phyloP scores from a whole-genome alignment of 2,329 filamentous ascomycete species.

The Clonostachys chloroleuca region DNA sequence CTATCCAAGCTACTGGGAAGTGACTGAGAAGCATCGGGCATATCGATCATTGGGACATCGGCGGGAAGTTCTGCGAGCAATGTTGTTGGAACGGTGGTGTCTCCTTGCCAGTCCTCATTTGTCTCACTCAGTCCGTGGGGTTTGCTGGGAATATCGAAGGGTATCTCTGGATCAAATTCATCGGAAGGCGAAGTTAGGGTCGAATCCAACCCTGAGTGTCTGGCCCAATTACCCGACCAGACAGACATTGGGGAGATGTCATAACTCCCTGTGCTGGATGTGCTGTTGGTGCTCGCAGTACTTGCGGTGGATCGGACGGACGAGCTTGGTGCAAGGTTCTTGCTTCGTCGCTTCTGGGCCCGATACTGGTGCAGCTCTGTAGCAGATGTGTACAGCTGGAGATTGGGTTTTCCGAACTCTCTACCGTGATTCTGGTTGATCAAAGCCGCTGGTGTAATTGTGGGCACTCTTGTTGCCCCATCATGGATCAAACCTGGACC shows the following conservation, averaged over 20 bases:
- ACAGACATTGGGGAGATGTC: slow-evolving; percentile 43
- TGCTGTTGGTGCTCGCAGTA: slow-evolving; percentile 31
- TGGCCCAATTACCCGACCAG: slow-evolving; percentile 32
- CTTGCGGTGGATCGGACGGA: slow-evolving; percentile 40
- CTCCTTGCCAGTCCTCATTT: no score
- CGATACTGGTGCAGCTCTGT: slow-evolving; percentile 19
- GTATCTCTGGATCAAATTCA: slow-evolving; percentile 15
- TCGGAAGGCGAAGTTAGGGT: slow-evolving; percentile 40
- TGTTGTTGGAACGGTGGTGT: no score
- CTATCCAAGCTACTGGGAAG: no score
- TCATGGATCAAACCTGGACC: no score
- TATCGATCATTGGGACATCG: slow-evolving; percentile 3
- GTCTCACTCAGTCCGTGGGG: no score
- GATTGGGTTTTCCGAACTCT: slow-evolving; percentile 20
- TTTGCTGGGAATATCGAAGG: not conserved
- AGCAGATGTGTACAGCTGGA: slow-evolving; percentile 31
- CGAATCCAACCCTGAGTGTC: slow-evolving; percentile 32
- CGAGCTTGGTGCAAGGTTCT: slow-evolving; percentile 38
- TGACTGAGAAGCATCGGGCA: no score
- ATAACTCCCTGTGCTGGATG: slow-evolving; percentile 27
- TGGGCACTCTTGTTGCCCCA: not conserved
- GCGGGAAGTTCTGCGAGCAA: slow-evolving; percentile 9
- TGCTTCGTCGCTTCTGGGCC: slow-evolving; percentile 21
- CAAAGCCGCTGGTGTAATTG: slow-evolving; percentile 14
- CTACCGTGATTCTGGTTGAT: slow-evolving; percentile 9